Evolutionary conservation across 2,329 filamentous ascomycete species (phyloP).

Genomic region (Pestalotiopsis sp.): DNA sequence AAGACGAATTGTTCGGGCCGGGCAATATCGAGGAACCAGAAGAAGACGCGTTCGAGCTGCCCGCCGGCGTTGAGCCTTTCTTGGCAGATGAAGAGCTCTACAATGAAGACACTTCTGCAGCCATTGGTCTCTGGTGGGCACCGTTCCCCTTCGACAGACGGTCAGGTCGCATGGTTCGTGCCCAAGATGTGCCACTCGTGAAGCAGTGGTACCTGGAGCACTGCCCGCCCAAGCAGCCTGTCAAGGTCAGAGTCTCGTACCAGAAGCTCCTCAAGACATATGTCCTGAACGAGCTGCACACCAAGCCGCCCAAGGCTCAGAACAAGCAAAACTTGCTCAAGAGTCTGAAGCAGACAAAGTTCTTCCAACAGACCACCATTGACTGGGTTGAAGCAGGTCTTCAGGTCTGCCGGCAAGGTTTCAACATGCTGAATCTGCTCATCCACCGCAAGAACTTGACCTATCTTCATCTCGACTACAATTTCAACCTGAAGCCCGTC

Average conservation of each 20-base stretch:
- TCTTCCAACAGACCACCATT: conserved; percentile 99
- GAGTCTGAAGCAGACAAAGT: conserved; percentile 94
- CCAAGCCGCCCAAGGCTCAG: conserved; percentile 91
- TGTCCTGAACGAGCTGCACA: conserved; percentile 95
- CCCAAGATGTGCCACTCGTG: conserved; percentile 93
- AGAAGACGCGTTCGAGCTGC: conserved; percentile 84
- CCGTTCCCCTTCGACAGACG: conserved; percentile 94
- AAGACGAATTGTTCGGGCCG: conserved; percentile 88
- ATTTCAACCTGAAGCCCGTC: conserved; percentile 98
- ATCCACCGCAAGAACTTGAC: conserved; percentile 99
- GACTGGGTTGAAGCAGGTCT: conserved; percentile 99
- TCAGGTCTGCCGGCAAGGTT: conserved; percentile 96
- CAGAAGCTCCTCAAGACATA: conserved; percentile 97
- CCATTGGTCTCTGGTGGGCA: conserved; percentile 97
- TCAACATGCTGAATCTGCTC: conserved; percentile 97
- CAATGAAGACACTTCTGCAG: conserved; percentile 85
- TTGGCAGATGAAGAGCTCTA: conserved; percentile 86
- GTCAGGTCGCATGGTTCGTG: conserved; percentile 93
- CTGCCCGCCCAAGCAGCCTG: conserved; percentile 81
- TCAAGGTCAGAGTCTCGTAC: conserved; percentile 97
- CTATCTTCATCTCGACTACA: conserved; percentile 97
- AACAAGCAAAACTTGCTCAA: conserved; percentile 91
- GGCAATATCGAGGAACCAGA: conserved; percentile 75
- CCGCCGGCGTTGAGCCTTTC: conserved; percentile 81
- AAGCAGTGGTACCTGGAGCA: conserved; percentile 99